phyloP scores from a whole-genome alignment of 2,329 filamentous ascomycete genomes.

The Pseudogymnoascus sp. region DNA sequence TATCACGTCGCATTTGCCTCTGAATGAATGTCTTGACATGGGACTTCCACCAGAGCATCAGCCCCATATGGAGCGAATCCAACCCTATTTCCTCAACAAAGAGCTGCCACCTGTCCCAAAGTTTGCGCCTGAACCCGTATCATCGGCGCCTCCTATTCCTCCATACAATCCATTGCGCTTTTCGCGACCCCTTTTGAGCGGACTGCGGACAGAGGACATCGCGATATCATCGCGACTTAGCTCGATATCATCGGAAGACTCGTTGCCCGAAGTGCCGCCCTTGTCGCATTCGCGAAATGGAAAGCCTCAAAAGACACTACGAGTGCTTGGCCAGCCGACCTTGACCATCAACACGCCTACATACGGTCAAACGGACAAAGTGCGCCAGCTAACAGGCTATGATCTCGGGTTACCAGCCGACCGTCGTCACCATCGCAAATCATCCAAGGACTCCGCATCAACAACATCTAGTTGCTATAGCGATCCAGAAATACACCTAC shows the following conservation, averaged over 20 bases:
- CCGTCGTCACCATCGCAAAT: not conserved
- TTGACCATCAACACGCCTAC: not conserved
- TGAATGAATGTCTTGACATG: not conserved
- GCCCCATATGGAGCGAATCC: not conserved
- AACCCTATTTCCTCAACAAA: constrained; percentile 2
- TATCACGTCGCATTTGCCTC: not conserved
- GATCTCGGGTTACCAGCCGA: not conserved
- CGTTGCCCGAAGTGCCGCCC: not conserved
- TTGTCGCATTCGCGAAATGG: not conserved
- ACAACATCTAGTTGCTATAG: not conserved
- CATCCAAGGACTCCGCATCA: not conserved
- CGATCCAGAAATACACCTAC: not conserved
- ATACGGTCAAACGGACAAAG: not conserved
- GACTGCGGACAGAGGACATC: not conserved
- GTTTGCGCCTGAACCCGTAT: not conserved
- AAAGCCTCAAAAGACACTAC: not conserved
- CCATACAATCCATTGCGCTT: constrained; percentile 3
- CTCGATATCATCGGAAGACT: not conserved
- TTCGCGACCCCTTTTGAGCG: not conserved
- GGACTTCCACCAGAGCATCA: not conserved
- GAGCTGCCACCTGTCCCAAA: not conserved
- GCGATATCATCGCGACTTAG: not conserved
- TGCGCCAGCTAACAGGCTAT: not conserved
- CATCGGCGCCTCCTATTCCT: not conserved
- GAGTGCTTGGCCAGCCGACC: not conserved